Evolutionary conservation across 1,284 basidiomycete species (phyloP).

Genomic region (Pyrrhoderma lamaoense): DNA sequence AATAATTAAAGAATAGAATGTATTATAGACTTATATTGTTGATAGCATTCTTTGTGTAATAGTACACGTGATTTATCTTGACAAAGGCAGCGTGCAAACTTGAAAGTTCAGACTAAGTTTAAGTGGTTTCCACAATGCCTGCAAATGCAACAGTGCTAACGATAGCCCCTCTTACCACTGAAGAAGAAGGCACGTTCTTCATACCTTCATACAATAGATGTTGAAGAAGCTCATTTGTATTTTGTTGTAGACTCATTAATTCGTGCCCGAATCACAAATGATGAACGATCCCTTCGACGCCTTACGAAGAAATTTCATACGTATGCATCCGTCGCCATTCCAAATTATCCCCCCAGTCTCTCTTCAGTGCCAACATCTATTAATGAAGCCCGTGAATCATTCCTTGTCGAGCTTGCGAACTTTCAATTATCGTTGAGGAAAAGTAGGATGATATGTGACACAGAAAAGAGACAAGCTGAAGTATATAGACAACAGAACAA

Average conservation of each 20-base stretch:
- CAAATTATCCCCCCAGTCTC: constrained; percentile 34
- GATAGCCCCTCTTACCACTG: too few species aligned
- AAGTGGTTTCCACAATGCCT: too few species aligned
- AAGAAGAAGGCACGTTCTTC: too few species aligned
- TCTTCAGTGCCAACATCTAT: constrained; percentile 32
- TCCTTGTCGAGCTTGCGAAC: constrained; percentile 65
- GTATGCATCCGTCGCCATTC: constrained; percentile 49
- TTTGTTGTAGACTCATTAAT: constrained; percentile 59
- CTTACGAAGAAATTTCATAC: constrained; percentile 73
- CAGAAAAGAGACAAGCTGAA: constrained; percentile 72
- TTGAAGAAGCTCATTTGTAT: neutral
- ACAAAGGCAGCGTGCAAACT: too few species aligned
- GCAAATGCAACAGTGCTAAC: too few species aligned
- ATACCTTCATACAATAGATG: neutral
- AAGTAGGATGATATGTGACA: constrained; percentile 71
- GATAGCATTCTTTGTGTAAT: neutral
- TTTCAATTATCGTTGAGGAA: constrained; percentile 70
- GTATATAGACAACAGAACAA: constrained; percentile 67
- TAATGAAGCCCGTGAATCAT: constrained; percentile 69
- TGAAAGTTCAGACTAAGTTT: too few species aligned
- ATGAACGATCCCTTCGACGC: constrained; percentile 51
- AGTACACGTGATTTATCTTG: neutral
- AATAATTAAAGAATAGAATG: too few species aligned
- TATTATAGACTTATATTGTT: too few species aligned
- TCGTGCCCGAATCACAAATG: constrained; percentile 67